These are phyloP conservation scores for Ceratobasidium sp. DNA, from an alignment of 1,284 basidiomycete genomes.

Conservation along the genomic window DNA sequence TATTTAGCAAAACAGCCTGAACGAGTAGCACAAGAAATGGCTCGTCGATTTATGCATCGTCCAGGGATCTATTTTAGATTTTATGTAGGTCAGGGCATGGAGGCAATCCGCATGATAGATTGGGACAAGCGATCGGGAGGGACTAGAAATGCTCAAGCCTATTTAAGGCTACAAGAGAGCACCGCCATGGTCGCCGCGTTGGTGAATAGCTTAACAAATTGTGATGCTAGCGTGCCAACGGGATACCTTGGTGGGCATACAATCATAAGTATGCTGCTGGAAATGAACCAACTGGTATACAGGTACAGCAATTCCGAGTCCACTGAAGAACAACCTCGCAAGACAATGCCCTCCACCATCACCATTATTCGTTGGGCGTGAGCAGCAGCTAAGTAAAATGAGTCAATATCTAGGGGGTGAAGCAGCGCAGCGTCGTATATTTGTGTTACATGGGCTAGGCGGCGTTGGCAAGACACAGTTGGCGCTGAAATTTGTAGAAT, in stretches of 20 bases:
- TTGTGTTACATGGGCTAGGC: background rate
- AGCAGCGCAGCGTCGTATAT: background rate
- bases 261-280: too few relatives aligned
- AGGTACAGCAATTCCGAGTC: background rate
- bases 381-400: background rate
- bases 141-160: background rate
- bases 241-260: background rate
- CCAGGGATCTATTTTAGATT: background rate
- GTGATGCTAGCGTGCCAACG: background rate
- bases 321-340: background rate
- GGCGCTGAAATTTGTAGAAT: background rate
- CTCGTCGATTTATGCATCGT: background rate
- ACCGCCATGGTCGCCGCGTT: background rate
- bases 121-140: background rate
- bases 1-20: background rate
- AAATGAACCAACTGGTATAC: too few relatives aligned
- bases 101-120: background rate
- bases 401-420: background rate
- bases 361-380: background rate
- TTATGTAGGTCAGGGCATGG: conserved; percentile 8
- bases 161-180: background rate
- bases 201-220: too few relatives aligned
- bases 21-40: background rate
- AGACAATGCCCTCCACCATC: background rate
- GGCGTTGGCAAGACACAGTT: background rate